Evolutionary conservation across 139 green algal species (phyloP).

Genomic region (Edaphochlamys debaryana): DNA sequence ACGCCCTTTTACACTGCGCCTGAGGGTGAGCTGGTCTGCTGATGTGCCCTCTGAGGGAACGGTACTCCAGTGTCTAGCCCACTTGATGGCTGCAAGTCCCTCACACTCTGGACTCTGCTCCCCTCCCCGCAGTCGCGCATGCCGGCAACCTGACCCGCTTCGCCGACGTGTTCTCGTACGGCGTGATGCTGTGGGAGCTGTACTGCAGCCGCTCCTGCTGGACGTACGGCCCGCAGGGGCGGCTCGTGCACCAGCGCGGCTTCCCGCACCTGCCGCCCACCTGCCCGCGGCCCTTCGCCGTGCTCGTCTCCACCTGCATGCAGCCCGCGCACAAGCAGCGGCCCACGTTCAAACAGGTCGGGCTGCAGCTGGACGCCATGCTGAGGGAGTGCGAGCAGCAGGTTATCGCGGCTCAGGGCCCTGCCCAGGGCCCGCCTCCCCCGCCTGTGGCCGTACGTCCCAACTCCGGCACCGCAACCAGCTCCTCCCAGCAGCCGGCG

Average conservation of each 20-base stretch:
- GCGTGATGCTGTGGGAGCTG: slow-evolving; percentile 50
- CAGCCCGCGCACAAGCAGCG: slow-evolving; percentile 29
- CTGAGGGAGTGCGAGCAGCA: background rate
- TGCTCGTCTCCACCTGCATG: slow-evolving; percentile 21
- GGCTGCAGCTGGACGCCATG: slow-evolving; percentile 10
- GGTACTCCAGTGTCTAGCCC: no score
- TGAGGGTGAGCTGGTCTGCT: no score
- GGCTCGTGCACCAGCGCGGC: slow-evolving; percentile 8
- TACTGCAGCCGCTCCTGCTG: slow-evolving; percentile 33
- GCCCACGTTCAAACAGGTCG: slow-evolving; percentile 45
- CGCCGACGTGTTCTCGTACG: slow-evolving; percentile 43
- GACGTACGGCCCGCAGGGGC: slow-evolving; percentile 10
- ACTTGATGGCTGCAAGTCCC: no score
- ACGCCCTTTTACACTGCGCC: slow-evolving; percentile 54
- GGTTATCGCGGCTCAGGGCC: no score
- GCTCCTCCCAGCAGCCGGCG: no score
- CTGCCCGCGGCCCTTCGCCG: slow-evolving; percentile 6
- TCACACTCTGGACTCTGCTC: no score
- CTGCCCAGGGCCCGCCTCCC: no score
- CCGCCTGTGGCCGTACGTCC: no score
- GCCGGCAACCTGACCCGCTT: slow-evolving; percentile 41
- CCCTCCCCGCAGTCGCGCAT: slow-evolving; percentile 19
- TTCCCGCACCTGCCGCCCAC: slow-evolving; percentile 37
- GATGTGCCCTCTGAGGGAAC: no score
- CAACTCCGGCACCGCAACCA: no score